Evolutionary conservation across 2,329 filamentous ascomycete genomes (phyloP), one percentile per base, ranked within the genome.

Genomic region (Hawksworthiomyces lignivorus): DNA sequence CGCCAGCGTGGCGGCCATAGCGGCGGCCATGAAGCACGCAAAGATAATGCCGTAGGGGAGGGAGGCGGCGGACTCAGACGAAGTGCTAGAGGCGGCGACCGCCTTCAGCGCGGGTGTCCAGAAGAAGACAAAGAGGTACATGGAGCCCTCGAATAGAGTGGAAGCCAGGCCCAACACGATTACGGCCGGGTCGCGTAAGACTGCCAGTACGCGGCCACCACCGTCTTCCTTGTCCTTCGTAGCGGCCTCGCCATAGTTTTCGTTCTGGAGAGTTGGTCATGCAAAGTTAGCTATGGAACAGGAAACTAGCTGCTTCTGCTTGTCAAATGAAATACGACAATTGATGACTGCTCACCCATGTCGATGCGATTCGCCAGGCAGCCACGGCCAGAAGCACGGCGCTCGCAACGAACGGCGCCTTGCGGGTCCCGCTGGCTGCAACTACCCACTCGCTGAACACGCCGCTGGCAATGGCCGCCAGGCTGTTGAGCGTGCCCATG

Each of bases 51-150:
- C 71, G 47, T 76, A 73, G 0, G 62, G 60, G 24, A 62, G 54
- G 9, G 43, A 50, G 21, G 39, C 18, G 1, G 46, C 29, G 2
- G 55, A 39, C 5, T 36, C 18, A 8, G 34, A 18, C 7, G 54
- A 26, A 4, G 31, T n/a, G 18, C 42, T 18, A 15, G 20, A 22
- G 10, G 54, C 40, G n/a, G 57, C 55, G 2, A 60, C 56, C 4
- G 62, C 57, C 39, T 59, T 64, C 33, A 77, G 57, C 3, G 71
- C 69, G 1, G 73, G 71, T 3, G 70, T 66, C 68, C 73, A 77
- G 59, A 77, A 75, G 53, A 59, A 76, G 39, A 78, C 72, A 54
- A 76, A 77, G 18, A 78, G 64, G 54, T 76, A 77, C 62, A 77
- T 73, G 14, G 69, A 70, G 12, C 73, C 73, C 55, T 78, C 73